A percentile compares a stretch with the other conserved stretches of the same genome.
These are phyloP conservation scores for Erythrobasidium hasegawianum DNA, from an alignment of 1,284 basidiomycete species.

Conservation along the genomic window DNA sequence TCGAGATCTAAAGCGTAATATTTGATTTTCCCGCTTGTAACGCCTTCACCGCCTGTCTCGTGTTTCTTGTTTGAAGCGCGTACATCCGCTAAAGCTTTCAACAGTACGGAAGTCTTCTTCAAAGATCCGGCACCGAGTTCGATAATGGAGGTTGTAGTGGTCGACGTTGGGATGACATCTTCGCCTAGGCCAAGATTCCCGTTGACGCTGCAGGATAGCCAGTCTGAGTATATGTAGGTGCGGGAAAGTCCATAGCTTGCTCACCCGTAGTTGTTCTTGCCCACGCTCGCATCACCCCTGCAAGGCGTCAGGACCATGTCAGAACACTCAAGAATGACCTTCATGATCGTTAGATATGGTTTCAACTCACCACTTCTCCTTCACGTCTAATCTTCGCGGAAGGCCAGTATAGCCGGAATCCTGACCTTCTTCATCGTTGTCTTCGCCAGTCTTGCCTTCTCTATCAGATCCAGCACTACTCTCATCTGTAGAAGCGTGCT, in stretches of 20 bases:
- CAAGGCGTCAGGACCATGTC: not conserved
- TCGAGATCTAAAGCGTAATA: conserved; percentile 95
- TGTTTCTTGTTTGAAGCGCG: conserved; percentile 35
- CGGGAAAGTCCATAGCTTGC: not conserved
- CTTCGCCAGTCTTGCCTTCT: not conserved
- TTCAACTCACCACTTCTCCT: conserved; percentile 28
- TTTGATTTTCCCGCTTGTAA: conserved; percentile 69
- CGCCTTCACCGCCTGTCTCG: conserved; percentile 66
- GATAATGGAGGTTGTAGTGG: conserved; percentile 37
- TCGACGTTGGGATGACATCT: not conserved
- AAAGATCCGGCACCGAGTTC: conserved; percentile 55
- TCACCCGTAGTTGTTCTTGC: conserved; percentile 31
- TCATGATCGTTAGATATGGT: not conserved
- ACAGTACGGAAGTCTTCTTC: conserved; percentile 83
- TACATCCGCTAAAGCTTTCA: conserved; percentile 60
- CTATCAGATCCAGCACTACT: not conserved
- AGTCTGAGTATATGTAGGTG: conserved; percentile 9
- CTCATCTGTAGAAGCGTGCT: no score
- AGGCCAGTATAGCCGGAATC: conserved; percentile 17
- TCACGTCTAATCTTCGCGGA: not conserved
- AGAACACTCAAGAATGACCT: not conserved
- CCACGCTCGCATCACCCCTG: conserved; percentile 25
- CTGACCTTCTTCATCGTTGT: conserved; percentile 11
- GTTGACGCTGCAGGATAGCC: conserved; percentile 41
- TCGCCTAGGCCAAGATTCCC: conserved; percentile 31